Conservation (phyloP, 2,329 filamentous ascomycete species). For the Sporothrix schenckii region DNA sequence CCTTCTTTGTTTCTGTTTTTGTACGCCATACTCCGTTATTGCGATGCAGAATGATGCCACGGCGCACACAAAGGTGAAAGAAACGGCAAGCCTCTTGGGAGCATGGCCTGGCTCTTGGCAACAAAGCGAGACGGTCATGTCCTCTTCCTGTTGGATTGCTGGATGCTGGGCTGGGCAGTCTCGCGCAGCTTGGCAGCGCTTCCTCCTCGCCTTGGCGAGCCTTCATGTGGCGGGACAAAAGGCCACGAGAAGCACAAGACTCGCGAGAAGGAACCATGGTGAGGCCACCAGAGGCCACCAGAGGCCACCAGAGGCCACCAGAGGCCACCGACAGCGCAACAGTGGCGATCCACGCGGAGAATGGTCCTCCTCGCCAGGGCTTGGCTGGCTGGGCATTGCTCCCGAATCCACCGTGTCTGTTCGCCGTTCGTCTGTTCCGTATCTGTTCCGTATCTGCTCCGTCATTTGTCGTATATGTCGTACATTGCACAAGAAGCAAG, state of each 20-base stretch:
- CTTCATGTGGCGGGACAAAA: constrained; percentile 15
- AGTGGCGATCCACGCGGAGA: too few relatives aligned
- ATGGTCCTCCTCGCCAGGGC: too few relatives aligned
- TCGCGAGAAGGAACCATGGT: too few relatives aligned
- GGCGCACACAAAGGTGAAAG: neutral
- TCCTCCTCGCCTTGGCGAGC: constrained; percentile 13
- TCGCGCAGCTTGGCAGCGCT: constrained; percentile 18
- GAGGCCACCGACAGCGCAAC: too few relatives aligned
- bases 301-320: neutral
- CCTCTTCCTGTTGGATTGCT: neutral
- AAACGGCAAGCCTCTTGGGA: constrained; percentile 14
- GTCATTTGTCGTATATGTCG: too few relatives aligned
- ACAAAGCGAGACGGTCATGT: neutral
- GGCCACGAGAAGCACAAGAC: too few relatives aligned
- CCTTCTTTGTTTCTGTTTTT: neutral
- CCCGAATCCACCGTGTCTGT: neutral
- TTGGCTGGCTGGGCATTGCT: too few relatives aligned
- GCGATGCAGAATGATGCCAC: neutral
- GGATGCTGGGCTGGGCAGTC: constrained; percentile 3
- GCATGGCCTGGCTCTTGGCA: constrained; percentile 22
- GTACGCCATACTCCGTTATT: neutral
- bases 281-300: too few relatives aligned
- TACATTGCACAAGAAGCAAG: neutral
- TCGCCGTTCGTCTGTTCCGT: too few relatives aligned
- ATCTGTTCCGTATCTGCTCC: too few relatives aligned